Evolutionary conservation across 768 basidiomycete species (phyloP).

Genomic region (Asterophora lycoperdoides): DNA sequence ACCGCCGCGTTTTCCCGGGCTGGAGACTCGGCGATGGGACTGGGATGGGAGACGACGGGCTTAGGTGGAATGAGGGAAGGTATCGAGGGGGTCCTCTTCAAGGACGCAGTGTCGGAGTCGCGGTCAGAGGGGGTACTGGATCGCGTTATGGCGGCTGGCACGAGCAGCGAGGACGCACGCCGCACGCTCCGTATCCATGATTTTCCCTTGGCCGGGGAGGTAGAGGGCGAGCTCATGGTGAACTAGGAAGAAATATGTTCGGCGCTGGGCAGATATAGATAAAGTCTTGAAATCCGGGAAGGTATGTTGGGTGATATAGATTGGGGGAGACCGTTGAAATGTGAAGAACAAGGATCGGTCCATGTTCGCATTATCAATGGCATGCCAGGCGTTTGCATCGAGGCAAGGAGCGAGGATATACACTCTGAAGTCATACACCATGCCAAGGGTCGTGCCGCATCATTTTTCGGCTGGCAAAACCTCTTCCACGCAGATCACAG

Average conservation of each 20-base stretch:
- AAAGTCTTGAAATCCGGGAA: conserved; percentile 9
- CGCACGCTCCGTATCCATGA: conserved; percentile 57
- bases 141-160: conserved; percentile 22
- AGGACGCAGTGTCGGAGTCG: conserved; percentile 23
- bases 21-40: conserved; percentile 70
- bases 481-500: neutral
- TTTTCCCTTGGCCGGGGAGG: conserved; percentile 36
- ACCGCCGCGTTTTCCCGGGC: conserved; percentile 49
- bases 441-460: neutral
- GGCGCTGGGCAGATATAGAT: neutral
- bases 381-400: conserved; percentile 42
- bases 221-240: conserved; percentile 27
- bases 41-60: conserved; percentile 33
- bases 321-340: conserved; percentile 12
- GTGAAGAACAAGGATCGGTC: conserved; percentile 16
- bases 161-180: conserved; percentile 55
- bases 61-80: conserved; percentile 20
- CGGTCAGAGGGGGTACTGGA: conserved; percentile 31
- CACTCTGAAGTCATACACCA: neutral
- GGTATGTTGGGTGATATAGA: conserved; percentile 10
- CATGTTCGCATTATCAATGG: conserved; percentile 32
- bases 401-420: conserved; percentile 26
- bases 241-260: conserved; percentile 14
- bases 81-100: conserved; percentile 20
- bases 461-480: neutral